Percentiles rank a stretch among this genome's conserved stretches.
Evolutionary conservation across 352 stramenopile species (phyloP).

Genomic region (Pythium aphanidermatum): DNA sequence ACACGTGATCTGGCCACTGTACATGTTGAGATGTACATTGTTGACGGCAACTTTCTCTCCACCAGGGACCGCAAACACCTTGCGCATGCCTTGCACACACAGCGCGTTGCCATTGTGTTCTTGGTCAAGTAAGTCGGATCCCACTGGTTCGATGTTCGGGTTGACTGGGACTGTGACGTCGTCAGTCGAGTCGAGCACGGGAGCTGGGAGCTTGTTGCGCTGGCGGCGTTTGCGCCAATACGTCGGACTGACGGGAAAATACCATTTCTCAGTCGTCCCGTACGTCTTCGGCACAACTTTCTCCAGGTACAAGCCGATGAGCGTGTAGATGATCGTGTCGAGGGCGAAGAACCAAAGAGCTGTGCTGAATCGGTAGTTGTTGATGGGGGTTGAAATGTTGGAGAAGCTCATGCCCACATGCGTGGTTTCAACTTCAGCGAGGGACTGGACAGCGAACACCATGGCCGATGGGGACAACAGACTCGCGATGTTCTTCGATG

Average conservation of each 20-base stretch:
- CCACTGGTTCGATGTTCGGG: slow-evolving; percentile 20
- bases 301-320: slow-evolving; percentile 89
- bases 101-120: slow-evolving; percentile 18
- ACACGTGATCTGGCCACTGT: slow-evolving; percentile 80
- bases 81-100: slow-evolving; percentile 29
- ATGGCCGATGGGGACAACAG: slow-evolving; percentile 37
- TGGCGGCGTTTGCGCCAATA: slow-evolving; percentile 46
- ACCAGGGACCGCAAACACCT: slow-evolving; percentile 46
- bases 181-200: not conserved
- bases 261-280: slow-evolving; percentile 85
- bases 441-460: slow-evolving; percentile 36
- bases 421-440: slow-evolving; percentile 30
- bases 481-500: slow-evolving; percentile 27
- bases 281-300: slow-evolving; percentile 88
- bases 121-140: slow-evolving; percentile 18
- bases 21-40: slow-evolving; percentile 70
- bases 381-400: slow-evolving; percentile 27
- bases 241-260: slow-evolving; percentile 77
- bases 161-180: slow-evolving; percentile 3
- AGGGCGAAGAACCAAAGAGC: slow-evolving; percentile 71
- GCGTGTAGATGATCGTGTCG: slow-evolving; percentile 85
- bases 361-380: slow-evolving; percentile 54
- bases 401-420: slow-evolving; percentile 37
- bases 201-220: not conserved
- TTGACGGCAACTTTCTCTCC: slow-evolving; percentile 69